Base-by-base conservation (phyloP, 192 early-diverging fungal species). In the Coemansia sp. region DNA sequence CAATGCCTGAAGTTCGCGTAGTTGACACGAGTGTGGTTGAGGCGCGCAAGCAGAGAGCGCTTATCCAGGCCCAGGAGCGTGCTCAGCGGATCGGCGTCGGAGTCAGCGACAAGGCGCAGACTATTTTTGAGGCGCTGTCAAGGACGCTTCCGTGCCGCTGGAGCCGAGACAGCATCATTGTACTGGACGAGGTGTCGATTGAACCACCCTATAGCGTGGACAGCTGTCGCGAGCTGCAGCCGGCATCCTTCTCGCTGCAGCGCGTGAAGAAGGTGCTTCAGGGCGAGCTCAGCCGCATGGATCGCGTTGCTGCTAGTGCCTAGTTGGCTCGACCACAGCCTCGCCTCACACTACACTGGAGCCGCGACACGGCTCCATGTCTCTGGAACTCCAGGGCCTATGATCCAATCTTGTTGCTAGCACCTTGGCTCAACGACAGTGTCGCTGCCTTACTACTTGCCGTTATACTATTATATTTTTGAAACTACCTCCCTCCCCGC, bases 61-160 rank as follows among this genome's bases (percentile, higher is more conserved):
- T 82, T n/a, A 54, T 31, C 10, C 67, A 69, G 66, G 79, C 69
- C 20, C 70, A 47, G 70, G 74, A 76, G 62, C 66, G 74, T 20
- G 73, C 74, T 17, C 38, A 67, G 43, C 69, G 70, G 39, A 91
- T 92, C 66, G 93, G 93, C 53, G 91, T 92, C 31, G 93, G 93
- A 31, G 93, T 94, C 19, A 89, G 88, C 51, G 82, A 86, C 37
- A 81, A 86, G 76, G 93, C 84, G 7, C 92, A 94, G 74, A 79
- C 85, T 25, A 89, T 94, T 59, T 94, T 94, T 69, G 90, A 94
- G 71, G 93, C 92, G 14, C 67, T 94, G 29, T 86, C 85, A 35
- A 92, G 90, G 72, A 94, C 93, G 79, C 68, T 94, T 61, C 93
- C 93, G n/a, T 92, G 91, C 63, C 85, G 88, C 15, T 94, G 93